Evolutionary conservation across 78 protist species (phyloP).

Genomic region (Dictyostelium purpureum): DNA sequence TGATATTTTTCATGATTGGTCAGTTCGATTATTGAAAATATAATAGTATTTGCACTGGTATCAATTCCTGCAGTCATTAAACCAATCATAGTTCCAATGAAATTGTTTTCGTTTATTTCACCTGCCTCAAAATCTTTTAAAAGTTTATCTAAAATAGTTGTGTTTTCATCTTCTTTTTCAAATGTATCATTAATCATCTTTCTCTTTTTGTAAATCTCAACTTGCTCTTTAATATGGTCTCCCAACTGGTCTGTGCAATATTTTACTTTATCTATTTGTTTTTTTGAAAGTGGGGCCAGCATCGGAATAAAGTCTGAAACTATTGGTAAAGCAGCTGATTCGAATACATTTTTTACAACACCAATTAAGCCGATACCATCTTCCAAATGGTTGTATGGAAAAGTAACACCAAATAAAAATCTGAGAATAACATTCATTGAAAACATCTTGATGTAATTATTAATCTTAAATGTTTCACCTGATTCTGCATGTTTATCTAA

Average conservation of each 20-base stretch:
- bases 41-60: neutral
- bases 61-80: neutral
- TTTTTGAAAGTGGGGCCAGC: neutral
- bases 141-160: neutral
- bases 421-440: neutral
- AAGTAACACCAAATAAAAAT: neutral
- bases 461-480: neutral
- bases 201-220: neutral
- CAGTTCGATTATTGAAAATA: neutral
- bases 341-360: neutral
- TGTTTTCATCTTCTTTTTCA: neutral
- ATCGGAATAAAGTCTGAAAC: neutral
- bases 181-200: no score
- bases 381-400: neutral
- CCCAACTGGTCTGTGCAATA: neutral
- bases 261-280: neutral
- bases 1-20: neutral
- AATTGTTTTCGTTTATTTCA: neutral
- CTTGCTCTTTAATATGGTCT: neutral
- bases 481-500: neutral
- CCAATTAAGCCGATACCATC: neutral
- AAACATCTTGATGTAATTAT: neutral
- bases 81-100: constrained; percentile 1
- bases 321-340: neutral
- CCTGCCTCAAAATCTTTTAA: neutral